Evolutionary conservation across 1,284 basidiomycete species (phyloP), one percentile per base, ranked within the genome.

Genomic region (Microbotryum violaceum): DNA sequence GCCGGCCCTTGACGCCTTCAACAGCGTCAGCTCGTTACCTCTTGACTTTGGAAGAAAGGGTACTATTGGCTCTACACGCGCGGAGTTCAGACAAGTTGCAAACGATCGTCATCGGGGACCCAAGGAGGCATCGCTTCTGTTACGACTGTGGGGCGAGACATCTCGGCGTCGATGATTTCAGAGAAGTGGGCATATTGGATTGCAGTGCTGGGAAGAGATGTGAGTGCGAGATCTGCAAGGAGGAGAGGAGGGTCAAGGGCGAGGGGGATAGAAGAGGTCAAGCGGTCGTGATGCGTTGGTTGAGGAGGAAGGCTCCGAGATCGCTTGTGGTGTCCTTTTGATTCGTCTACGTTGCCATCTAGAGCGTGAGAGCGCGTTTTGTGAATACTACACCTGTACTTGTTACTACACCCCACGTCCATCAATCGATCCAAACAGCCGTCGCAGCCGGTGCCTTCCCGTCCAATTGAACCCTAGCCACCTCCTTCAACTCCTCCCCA

Each of bases 401-500:
- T 42, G 37, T 42, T 42, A 18, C 16, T 31, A 31, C 31, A 8
- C 31, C 9, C 37, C 37, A 42, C 37, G 37, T 12, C 37, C 37
- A 42, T 42, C 16, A 63, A 29, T 67, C 62, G 44, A 72, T 44
- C 71, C 71, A 72, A 0, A 71, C 69, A 23, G 70, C 70, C 31
- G 70, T 70, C 52, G 69, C 69, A 12, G 71, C 68, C 18, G 64
- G 65, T 18, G 67, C 70, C 3, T 65, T 65, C 4, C 56, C 60
- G 25, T 54, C 62, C 21, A 75, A 58, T 44, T 62, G 31, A 9
- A 69, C 61, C 44, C 71, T 61, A 18, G 71, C 73, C 0, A 75
- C 72, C 63, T 75, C 70, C 20, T 53, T 58, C 18, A 75, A 59
- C 23, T 64, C 62, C 10, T 62, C 54, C 4, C 66, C 65, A 25